Evolutionary conservation across 1,284 basidiomycete species (phyloP), one percentile per base, ranked within the genome.

Genomic region (Pseudozyma hubeiensis): DNA sequence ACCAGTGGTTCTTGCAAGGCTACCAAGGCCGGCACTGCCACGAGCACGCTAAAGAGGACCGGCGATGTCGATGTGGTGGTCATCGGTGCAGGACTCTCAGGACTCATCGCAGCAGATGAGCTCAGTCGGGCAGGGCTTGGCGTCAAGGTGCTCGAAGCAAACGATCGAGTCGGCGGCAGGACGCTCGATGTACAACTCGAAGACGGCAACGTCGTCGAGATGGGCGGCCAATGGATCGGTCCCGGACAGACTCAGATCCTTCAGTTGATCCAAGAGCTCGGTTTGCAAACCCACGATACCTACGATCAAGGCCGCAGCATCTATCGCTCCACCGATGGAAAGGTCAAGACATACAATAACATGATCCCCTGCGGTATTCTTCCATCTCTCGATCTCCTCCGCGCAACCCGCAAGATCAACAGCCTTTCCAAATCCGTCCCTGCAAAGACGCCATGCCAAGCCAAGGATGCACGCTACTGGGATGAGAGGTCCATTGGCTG

Each of bases 181-280:
- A 86, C 86, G 2, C 74, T 72, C 30, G 69, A 80, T 44, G 86
- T 85, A 8, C 85, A 82, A 70, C 49, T 63, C 3, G 65, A 77
- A 17, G 78, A 63, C 34, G 75, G 69, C 50, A 73, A 69, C 31
- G 56, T 57, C 5, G 79, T 87, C 43, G 87, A 87, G 64, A 76
- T 87, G 31, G 87, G 87, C n/a, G 87, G 87, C 64, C 85, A 84
- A 60, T 87, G 86, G 85, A 86, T 87, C 37, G 86, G 87, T 62
- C 87, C 87, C 11, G 85, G 84, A 70, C 84, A 84, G 41, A 84
- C 86, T 64, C 86, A 86, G 17, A 86, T 86, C 45, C 86, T 86
- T 19, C 64, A 68, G 7, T 82, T 87, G 31, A 85, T 85, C 11
- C 77, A 84, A 45, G 80, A 81, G 47, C 72, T 87, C 17, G 85